Evolutionary conservation across 495 filamentous ascomycete species (phyloP), one percentile per base, ranked within the genome.

Genomic region (Xylaria venustula): DNA sequence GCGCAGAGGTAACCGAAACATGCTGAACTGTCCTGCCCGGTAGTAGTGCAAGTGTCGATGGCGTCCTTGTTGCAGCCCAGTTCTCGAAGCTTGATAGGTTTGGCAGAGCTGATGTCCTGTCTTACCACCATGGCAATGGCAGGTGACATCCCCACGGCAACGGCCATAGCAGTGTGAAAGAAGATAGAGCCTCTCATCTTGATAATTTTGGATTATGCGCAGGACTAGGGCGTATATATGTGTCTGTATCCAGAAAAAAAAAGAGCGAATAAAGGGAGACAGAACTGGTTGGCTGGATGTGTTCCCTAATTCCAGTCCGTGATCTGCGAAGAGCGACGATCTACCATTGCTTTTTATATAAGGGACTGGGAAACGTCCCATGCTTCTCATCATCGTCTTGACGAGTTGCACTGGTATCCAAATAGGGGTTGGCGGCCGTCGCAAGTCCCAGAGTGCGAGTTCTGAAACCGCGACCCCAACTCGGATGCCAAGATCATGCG

Each of bases 261-360:
- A 40, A 32, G 6, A 40, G 30, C 22, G 44, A 48, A 47, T 23
- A 40, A 37, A 36, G 41, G 30, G 17, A n/a, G 32, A 23, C 55
- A 40, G 40, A 28, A 58, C 12, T 40, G 30, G 30, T 41, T 37
- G 19, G 44, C 55, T 32, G 44, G 44, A 28, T 48, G 55, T 40
- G 46, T 42, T 57, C 22, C 5, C 32, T 40, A 57, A 34, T 58
- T 49, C 36, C 44, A 28, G 55, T 49, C 55, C 19, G 45, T 58
- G 55, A 58, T 58, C 55, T 58, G 55, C 55, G 44, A 25, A 22
- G 54, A 40, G 55, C 30, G 49, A 40, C 19, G 44, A 49, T 58
- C 55, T 48, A 19, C 55, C 34, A 19, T 3, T 26, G 17, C 30
- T 23, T 44, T 50, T 58, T 58, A 58, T 58, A 58, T 40, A 26